Evolutionary conservation across 2,329 filamentous ascomycete genomes (phyloP), one percentile per base, ranked within the genome.

Genomic region (Trichoderma semiorbis): DNA sequence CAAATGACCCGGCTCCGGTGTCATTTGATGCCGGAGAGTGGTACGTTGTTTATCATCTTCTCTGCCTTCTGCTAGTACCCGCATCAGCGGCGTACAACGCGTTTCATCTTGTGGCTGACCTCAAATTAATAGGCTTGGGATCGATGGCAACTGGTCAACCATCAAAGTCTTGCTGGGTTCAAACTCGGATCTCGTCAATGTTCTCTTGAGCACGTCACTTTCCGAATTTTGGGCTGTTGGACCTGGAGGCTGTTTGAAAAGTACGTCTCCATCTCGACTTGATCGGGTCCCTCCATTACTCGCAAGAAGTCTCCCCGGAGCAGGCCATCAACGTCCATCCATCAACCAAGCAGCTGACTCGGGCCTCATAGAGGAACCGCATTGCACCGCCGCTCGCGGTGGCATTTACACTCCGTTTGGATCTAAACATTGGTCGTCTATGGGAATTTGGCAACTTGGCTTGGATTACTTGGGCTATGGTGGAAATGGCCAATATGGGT

Each of bases 201-300:
- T 85, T 36, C 77, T 85, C 14, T 85, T 91, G 66, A 93, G 90
- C 76, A 94, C 91, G 7, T 86, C 87, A 14, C 85, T 90, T 55
- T 92, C 92, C 43, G 91, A 93, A 79, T 89, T 91, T 57, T 93
- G 91, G 91, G 86, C 89, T 3, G 83, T 94, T 50, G 85, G 90
- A 67, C 82, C 85, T 1, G 83, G 85, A 72, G 90, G 89, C 70
- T 92, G 89, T 74, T 74, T 79, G 74, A 76, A 79, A 55, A 83
- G 86, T 87, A 84, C 76, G 84, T 82, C 32, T 43, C 39, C 24
- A 26, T 60, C 55, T 47, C 61, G 61, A 50, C 55, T 32, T 55
- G 67, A 60, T 39, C 58, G 36, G 39, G 63, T 61, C 6, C 43
- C 43, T 47, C 60, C 47, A 8, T 47, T 47, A n/a, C 10, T 55